A percentile compares a stretch with the other conserved stretches of the same genome.
These are phyloP conservation scores for Daldinia decipiens DNA, from an alignment of 495 filamentous ascomycete genomes.

Conservation along the genomic window DNA sequence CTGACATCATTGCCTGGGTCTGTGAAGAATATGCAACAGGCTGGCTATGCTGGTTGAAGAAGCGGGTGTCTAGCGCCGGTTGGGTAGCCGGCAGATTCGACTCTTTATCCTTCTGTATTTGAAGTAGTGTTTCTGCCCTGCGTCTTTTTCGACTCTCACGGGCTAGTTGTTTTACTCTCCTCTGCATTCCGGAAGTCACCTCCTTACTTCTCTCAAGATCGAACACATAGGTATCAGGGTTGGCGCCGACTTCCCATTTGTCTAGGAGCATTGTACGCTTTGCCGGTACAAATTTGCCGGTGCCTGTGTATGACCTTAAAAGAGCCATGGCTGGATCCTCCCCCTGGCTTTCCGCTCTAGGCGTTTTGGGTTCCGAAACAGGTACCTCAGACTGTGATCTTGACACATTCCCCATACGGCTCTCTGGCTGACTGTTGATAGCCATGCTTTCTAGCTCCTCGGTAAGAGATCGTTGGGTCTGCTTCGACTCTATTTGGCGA, in stretches of 20 bases:
- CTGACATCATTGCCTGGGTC: constrained; percentile 33
- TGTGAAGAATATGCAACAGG: constrained; percentile 25
- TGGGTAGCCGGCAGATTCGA: constrained; percentile 44
- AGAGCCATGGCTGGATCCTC: constrained; percentile 47
- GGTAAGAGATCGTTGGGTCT: constrained; percentile 15
- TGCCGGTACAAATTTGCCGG: constrained; percentile 39
- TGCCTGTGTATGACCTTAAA: constrained; percentile 45
- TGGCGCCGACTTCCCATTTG: constrained; percentile 45
- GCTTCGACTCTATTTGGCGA: constrained; percentile 18
- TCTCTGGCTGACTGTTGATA: constrained; percentile 43
- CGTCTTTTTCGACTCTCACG: constrained; percentile 43
- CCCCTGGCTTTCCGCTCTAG: constrained; percentile 11
- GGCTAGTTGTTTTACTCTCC: constrained; percentile 40
- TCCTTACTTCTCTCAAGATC: constrained; percentile 42
- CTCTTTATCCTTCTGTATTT: constrained; percentile 32
- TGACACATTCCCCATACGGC: constrained; percentile 24
- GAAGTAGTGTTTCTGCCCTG: constrained; percentile 41
- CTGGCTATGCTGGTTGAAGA: constrained; percentile 42
- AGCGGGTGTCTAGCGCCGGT: constrained; percentile 33
- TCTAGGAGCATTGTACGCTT: constrained; percentile 45
- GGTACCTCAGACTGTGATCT: constrained; percentile 27
- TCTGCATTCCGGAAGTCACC: constrained; percentile 36
- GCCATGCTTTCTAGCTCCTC: constrained; percentile 33
- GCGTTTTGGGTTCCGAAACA: constrained; percentile 21
- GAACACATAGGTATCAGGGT: constrained; percentile 41